Percentiles rank a stretch among this genome's conserved stretches.
Evolutionary conservation across 306 rosid genomes (phyloP).

Genomic region (Cicer yamashitae): DNA sequence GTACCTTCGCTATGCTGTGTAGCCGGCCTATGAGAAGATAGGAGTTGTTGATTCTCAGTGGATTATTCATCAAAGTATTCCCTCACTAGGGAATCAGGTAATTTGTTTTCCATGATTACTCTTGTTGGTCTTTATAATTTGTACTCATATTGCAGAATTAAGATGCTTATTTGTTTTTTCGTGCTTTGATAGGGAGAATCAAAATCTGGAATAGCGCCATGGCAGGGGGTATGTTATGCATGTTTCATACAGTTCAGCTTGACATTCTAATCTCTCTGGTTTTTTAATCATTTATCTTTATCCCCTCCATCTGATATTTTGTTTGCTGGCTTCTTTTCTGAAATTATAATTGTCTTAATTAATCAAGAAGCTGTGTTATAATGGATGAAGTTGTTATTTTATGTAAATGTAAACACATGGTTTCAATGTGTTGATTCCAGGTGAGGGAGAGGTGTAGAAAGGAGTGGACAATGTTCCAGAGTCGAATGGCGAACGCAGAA

Average conservation of each 20-base stretch:
- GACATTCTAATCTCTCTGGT: not conserved
- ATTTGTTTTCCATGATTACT: slow-evolving; percentile 30
- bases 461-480: slow-evolving; percentile 96
- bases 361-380: not conserved
- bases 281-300: not conserved
- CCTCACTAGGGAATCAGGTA: slow-evolving; percentile 95
- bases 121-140: not conserved
- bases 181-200: slow-evolving; percentile 72
- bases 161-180: slow-evolving; percentile 33
- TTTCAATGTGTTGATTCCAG: slow-evolving; percentile 53
- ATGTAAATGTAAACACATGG: not conserved
- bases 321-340: slow-evolving; percentile 7
- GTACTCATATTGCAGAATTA: not conserved
- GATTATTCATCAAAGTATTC: slow-evolving; percentile 92
- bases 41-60: slow-evolving; percentile 99
- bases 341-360: not conserved
- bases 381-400: not conserved
- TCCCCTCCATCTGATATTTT: slow-evolving; percentile 1
- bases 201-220: slow-evolving; percentile 70
- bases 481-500: slow-evolving; percentile 82
- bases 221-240: slow-evolving; percentile 84
- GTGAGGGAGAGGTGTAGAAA: slow-evolving; percentile 93
- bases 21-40: slow-evolving; percentile 99
- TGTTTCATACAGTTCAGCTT: slow-evolving; percentile 22
- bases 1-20: slow-evolving; percentile 34